Base-by-base conservation (phyloP, 306 rosid genomes). In the Casuarina glauca region DNA sequence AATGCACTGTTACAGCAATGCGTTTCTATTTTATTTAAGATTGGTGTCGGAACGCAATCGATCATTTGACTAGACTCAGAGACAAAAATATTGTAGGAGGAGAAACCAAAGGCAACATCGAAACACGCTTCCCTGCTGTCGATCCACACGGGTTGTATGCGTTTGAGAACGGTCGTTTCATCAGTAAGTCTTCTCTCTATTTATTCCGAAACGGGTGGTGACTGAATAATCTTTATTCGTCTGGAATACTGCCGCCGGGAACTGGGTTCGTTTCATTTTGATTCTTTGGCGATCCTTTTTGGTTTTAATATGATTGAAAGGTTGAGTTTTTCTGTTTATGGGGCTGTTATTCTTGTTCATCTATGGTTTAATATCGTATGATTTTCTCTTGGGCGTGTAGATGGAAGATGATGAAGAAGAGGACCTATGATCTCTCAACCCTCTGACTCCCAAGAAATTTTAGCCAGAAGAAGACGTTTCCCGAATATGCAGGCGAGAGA, bases 321-420 rank as follows among this genome's bases (percentile, higher is more conserved):
- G 72, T 48, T 52, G 77, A 39, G 51, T 76, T 11, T 79, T 60
- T 52, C 44, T 70, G 20, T 62, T 71, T 81, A 35, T 77, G 69
- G 70, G 58, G 5, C 39, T 57, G 13, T 32, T 50, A 35, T 46
- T 75, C 69, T 6, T 61, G n/a, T 48, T 58, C 26, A 2, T 43
- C 20, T 49, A 13, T 72, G 48, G 20, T 51, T 58, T 17, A 6
- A 10, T 60, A n/a, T 57, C 50, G 44, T 41, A 26, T 35, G 66
- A 70, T 72, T 36, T 69, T 80, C n/a, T 35, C 1, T 6, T 83
- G 80, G 77, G 83, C 78, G 69, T 76, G 81, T 63, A 88, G 86
- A 83, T 88, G 97, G 90, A 84, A 55, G 89, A 86, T 61, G 91
- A 88, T 36, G 96, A 84, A 38, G 89, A 86, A 38, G 88, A 84